Evolutionary conservation across 2,329 filamentous ascomycete genomes (phyloP).

Genomic region (Plenodomus lindquistii): DNA sequence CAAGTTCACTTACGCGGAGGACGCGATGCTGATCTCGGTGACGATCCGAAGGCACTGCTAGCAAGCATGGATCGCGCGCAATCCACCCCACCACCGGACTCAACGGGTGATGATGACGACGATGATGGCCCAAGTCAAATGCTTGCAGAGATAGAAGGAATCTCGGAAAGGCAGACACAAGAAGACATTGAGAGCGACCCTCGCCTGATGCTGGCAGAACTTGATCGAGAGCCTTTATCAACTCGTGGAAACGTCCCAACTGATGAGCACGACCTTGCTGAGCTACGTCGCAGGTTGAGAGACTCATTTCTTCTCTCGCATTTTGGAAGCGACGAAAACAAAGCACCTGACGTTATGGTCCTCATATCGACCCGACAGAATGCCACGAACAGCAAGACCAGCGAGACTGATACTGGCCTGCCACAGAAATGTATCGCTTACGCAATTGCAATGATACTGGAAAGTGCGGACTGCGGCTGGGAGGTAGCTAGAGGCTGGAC

Average conservation of each 20-base stretch:
- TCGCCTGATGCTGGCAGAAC: background rate
- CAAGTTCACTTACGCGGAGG: background rate
- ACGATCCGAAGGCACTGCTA: constrained; percentile 7
- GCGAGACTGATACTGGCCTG: background rate
- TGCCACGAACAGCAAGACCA: background rate
- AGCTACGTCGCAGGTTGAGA: constrained; percentile 1
- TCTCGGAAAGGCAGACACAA: background rate
- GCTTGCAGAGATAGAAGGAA: constrained; percentile 6
- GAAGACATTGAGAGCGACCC: background rate
- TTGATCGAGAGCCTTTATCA: background rate
- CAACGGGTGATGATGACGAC: background rate
- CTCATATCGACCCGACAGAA: background rate
- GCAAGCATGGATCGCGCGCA: constrained; percentile 4
- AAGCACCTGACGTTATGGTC: background rate
- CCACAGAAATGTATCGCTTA: constrained; percentile 3
- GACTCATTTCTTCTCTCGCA: background rate
- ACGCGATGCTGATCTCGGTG: background rate
- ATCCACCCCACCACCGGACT: background rate
- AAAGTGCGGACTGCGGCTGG: constrained; percentile 10
- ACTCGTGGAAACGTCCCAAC: background rate
- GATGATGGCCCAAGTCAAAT: background rate
- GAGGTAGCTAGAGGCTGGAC: constrained; percentile 15
- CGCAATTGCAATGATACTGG: constrained; percentile 16
- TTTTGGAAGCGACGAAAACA: background rate
- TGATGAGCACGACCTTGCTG: constrained; percentile 5